These are phyloP conservation scores for Trichoderma erinaceum DNA, from an alignment of 495 filamentous ascomycete genomes.

Conservation along the genomic window DNA sequence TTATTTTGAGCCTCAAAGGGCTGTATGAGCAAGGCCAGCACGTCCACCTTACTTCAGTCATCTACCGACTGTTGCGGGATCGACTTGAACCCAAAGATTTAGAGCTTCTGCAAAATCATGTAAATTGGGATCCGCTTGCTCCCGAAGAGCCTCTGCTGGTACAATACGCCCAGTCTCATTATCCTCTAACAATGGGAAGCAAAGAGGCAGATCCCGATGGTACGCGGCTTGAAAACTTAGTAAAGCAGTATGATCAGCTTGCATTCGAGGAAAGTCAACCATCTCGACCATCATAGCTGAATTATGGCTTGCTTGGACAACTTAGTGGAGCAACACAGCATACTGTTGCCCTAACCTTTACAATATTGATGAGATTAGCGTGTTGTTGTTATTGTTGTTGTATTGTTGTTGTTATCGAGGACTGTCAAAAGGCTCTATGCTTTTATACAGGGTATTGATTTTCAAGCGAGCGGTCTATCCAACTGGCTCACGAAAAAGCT, in stretches of 20 bases:
- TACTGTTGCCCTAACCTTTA: no score
- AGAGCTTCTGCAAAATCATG: background rate
- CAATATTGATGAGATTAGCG: no score
- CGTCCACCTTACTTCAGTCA: constrained; percentile 20
- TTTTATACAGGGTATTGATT: no score
- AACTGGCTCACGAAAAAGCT: no score
- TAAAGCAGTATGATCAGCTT: background rate
- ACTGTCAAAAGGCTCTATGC: no score
- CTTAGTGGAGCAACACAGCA: no score
- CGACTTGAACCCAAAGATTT: background rate
- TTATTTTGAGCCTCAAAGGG: constrained; percentile 27
- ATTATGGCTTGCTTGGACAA: no score
- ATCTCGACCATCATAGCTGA: background rate
- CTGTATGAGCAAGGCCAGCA: constrained; percentile 28
- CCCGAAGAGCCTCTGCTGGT: background rate
- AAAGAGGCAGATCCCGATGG: background rate
- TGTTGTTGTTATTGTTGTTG: no score
- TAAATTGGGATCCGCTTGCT: background rate
- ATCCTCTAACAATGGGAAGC: background rate
- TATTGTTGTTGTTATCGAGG: no score
- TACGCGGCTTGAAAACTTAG: background rate
- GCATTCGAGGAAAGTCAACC: background rate
- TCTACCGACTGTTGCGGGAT: constrained; percentile 11
- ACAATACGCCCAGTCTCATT: background rate
- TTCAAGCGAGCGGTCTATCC: no score